Evolutionary conservation across 345 rosid genomes (phyloP).

Genomic region (Pistacia atlantica): DNA sequence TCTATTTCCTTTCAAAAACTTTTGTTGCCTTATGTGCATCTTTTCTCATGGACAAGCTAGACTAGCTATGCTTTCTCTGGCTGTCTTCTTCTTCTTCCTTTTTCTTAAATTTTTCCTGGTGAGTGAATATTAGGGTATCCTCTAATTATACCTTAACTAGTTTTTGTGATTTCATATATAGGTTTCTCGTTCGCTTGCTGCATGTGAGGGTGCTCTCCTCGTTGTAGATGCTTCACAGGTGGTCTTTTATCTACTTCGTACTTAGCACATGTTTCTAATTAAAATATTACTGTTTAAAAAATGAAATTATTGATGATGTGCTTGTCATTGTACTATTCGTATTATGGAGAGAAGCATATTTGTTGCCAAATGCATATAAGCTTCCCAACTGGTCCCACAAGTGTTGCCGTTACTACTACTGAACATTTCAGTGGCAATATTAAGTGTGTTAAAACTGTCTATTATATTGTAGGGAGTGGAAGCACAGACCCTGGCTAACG

Average conservation of each 20-base stretch:
- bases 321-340: slow-evolving; percentile 2
- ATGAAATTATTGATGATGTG: neutral
- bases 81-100: too few relatives aligned
- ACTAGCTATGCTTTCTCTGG: too few relatives aligned
- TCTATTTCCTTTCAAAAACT: neutral
- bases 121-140: neutral
- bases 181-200: slow-evolving; percentile 99
- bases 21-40: neutral
- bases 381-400: neutral
- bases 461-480: slow-evolving; percentile 79
- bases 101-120: neutral
- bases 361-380: neutral
- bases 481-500: slow-evolving; percentile 97
- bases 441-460: neutral
- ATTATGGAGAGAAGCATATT: slow-evolving; percentile 1
- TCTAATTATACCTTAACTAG: neutral
- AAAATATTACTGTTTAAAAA: neutral
- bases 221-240: slow-evolving; percentile 99
- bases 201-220: slow-evolving; percentile 99
- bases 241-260: slow-evolving; percentile 14
- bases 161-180: slow-evolving; percentile 18
- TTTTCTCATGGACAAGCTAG: neutral
- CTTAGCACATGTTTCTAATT: neutral
- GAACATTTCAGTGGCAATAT: neutral
- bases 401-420: neutral